Evolutionary conservation across 2,329 filamentous ascomycete genomes (phyloP).

Genomic region (Rachicladosporium sp.): DNA sequence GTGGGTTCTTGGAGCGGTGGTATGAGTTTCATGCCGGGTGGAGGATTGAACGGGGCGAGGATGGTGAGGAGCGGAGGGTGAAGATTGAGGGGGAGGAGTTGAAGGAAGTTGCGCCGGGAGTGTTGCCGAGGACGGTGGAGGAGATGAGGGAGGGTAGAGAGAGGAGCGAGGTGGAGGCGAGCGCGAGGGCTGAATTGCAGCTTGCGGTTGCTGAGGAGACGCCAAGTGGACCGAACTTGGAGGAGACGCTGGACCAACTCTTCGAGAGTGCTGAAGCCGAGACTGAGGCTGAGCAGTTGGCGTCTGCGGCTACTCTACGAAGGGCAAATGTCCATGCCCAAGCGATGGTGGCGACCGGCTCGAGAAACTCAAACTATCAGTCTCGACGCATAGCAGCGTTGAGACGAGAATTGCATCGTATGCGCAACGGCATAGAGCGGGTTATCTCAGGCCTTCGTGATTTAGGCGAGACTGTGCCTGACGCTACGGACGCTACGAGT

Average conservation of each 20-base stretch:
- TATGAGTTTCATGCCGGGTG: slow-evolving; percentile 39
- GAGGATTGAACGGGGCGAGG: slow-evolving; percentile 25
- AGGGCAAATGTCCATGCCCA: slow-evolving; percentile 15
- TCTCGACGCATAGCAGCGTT: slow-evolving; percentile 24
- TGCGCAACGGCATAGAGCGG: slow-evolving; percentile 26
- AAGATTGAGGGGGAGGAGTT: slow-evolving; percentile 37
- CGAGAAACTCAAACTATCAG: slow-evolving; percentile 24
- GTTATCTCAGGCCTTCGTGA: slow-evolving; percentile 25
- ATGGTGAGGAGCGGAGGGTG: slow-evolving; percentile 33
- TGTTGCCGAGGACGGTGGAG: slow-evolving; percentile 34
- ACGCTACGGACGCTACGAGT: slow-evolving; percentile 18
- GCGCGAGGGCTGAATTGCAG: background rate
- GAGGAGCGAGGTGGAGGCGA: slow-evolving; percentile 16
- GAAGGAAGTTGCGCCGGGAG: slow-evolving; percentile 34
- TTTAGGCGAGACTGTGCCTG: slow-evolving; percentile 23
- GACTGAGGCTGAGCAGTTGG: slow-evolving; percentile 5
- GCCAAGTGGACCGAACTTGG: slow-evolving; percentile 16
- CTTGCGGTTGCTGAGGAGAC: background rate
- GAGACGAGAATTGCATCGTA: slow-evolving; percentile 24
- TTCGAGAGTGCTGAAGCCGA: slow-evolving; percentile 20
- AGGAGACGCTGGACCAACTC: slow-evolving; percentile 23
- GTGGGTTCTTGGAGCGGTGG: slow-evolving; percentile 34
- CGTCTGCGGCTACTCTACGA: background rate
- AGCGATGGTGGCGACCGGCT: slow-evolving; percentile 15
- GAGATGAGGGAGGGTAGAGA: slow-evolving; percentile 28